These are phyloP conservation scores for Opeltia flavorubescens DNA, from an alignment of 495 filamentous ascomycete genomes.

Conservation along the genomic window DNA sequence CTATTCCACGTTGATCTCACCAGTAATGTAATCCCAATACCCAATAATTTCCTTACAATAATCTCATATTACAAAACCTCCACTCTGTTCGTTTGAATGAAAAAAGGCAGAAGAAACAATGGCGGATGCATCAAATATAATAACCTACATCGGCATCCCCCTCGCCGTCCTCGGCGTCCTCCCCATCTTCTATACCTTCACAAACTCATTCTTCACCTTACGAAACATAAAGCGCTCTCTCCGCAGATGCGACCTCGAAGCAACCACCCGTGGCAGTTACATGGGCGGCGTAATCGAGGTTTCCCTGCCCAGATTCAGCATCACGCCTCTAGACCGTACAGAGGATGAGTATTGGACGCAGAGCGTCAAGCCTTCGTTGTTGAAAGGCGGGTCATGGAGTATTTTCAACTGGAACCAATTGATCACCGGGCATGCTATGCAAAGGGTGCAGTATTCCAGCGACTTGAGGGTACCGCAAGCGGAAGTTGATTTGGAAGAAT, in stretches of 20 bases:
- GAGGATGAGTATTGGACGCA: slow-evolving; percentile 42
- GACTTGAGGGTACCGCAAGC: slow-evolving; percentile 52
- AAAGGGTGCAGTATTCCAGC: slow-evolving; percentile 49
- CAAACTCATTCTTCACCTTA: slow-evolving; percentile 34
- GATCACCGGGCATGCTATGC: slow-evolving; percentile 42
- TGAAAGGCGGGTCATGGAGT: slow-evolving; percentile 49
- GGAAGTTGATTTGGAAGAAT: slow-evolving; percentile 46
- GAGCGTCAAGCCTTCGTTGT: slow-evolving; percentile 27
- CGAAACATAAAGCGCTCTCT: slow-evolving; percentile 44
- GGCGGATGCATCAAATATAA: slow-evolving; percentile 25
- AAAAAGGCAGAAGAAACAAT: too few relatives aligned
- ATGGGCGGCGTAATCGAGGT: slow-evolving; percentile 53
- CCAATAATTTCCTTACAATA: not conserved
- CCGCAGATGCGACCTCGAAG: slow-evolving; percentile 33
- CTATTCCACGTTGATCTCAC: too few relatives aligned
- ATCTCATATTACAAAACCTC: not conserved
- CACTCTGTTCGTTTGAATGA: too few relatives aligned
- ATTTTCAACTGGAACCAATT: slow-evolving; percentile 50
- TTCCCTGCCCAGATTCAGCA: slow-evolving; percentile 47
- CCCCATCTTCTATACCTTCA: slow-evolving; percentile 46
- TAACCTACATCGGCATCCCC: slow-evolving; percentile 46
- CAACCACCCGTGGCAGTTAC: slow-evolving; percentile 44
- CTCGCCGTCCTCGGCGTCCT: slow-evolving; percentile 54
- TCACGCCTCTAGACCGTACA: slow-evolving; percentile 42
- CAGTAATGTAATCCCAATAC: too few relatives aligned